These are phyloP conservation scores for Micractinium conductrix DNA, from an alignment of 139 green algal genomes.

Conservation along the genomic window DNA sequence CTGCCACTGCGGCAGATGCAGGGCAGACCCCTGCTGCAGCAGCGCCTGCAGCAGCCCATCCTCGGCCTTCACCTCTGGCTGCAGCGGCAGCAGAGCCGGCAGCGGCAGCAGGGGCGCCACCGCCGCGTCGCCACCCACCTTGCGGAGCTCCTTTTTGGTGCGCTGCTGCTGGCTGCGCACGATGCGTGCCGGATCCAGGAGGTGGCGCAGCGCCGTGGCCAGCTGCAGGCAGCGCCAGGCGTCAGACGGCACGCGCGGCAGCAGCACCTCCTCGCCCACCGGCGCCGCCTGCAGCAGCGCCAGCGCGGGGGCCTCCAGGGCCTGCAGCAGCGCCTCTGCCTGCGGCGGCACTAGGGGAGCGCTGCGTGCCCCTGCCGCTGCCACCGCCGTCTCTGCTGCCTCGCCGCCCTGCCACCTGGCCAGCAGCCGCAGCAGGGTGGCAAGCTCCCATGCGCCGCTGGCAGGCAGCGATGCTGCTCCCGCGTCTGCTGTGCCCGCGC, in stretches of 20 bases:
- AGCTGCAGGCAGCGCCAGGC: slow-evolving; percentile 23
- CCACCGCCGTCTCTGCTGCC: not conserved
- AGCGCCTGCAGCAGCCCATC: not conserved
- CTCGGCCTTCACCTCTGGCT: not conserved
- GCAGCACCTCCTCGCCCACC: not conserved
- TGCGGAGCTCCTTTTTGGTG: slow-evolving; percentile 8
- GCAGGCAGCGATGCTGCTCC: not conserved
- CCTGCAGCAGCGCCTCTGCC: not conserved
- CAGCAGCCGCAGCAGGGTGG: slow-evolving; percentile 7
- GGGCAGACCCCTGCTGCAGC: not conserved
- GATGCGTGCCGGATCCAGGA: not conserved
- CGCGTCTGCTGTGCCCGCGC: not conserved
- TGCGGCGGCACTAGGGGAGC: slow-evolving; percentile 12
- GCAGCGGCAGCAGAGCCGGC: not conserved
- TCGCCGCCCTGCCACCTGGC: not conserved
- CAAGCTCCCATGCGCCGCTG: slow-evolving; percentile 12
- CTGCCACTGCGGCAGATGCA: too few species aligned
- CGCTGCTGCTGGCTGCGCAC: not conserved
- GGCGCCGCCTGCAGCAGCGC: slow-evolving; percentile 2
- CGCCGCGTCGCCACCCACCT: not conserved
- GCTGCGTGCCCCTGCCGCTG: not conserved
- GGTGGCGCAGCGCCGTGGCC: slow-evolving; percentile 26
- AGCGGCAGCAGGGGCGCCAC: not conserved
- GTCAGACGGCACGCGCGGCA: not conserved
- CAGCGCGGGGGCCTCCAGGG: not conserved